Evolutionary conservation across 2,329 filamentous ascomycete species (phyloP).

Genomic region (Diaporthe vexans): DNA sequence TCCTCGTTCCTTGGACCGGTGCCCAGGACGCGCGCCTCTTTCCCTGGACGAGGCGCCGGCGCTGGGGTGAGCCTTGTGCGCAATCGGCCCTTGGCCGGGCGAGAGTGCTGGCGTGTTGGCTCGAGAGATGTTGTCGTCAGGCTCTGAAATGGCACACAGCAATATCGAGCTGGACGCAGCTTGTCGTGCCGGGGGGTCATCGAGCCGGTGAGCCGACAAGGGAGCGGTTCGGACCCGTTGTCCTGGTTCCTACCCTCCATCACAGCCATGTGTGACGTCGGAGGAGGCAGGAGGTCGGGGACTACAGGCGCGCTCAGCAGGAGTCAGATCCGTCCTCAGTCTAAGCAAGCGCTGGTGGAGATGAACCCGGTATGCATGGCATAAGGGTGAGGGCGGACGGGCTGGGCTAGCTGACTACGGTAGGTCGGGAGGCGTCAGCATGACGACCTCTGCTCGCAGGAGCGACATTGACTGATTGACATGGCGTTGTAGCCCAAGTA

Average conservation of each 20-base stretch:
- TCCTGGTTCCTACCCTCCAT: constrained; percentile 30
- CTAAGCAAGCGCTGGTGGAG: constrained; percentile 16
- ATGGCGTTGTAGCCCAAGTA: no score
- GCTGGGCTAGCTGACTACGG: not conserved
- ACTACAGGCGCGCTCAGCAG: not conserved
- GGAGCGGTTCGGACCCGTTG: constrained; percentile 30
- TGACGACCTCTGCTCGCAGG: constrained; percentile 6
- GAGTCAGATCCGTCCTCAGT: constrained; percentile 2
- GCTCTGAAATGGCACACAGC: not conserved
- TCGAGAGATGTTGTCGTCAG: not conserved
- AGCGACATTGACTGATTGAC: not conserved
- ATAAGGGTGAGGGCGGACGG: constrained; percentile 12
- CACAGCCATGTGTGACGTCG: constrained; percentile 31
- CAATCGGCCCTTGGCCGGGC: not conserved
- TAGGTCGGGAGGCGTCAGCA: constrained; percentile 24
- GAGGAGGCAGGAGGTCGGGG: constrained; percentile 7
- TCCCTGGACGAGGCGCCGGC: constrained; percentile 9
- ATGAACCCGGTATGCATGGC: constrained; percentile 24
- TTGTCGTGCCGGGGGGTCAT: constrained; percentile 17
- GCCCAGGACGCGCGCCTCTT: constrained; percentile 3
- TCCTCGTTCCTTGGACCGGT: not conserved
- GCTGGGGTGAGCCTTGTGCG: constrained; percentile 20
- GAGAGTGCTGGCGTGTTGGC: not conserved
- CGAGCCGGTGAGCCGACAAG: constrained; percentile 37
- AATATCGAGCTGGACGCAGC: not conserved